Evolutionary conservation across 805 yeast species (phyloP), one percentile per base, ranked within the genome.

Genomic region (Wickerhamiella alocasiicola): DNA sequence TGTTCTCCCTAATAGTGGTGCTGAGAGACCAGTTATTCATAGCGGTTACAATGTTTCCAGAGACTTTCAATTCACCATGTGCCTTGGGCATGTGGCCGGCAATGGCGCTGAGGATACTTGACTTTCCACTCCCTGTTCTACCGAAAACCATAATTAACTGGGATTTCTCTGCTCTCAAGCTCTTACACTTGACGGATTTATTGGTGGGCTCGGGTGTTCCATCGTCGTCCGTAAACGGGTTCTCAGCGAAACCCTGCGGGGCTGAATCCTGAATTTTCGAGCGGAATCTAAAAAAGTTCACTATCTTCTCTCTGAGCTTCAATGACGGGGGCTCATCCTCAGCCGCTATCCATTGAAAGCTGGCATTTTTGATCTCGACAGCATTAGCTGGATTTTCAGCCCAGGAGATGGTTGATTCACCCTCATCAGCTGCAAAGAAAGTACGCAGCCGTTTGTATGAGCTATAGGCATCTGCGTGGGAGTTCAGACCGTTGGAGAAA

Each of bases 131-230:
- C 2, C 94, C 94, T 51, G 83, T 80, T 1, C 77, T 60, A 12
- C 95, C 95, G 0, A 88, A 79, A 20, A 81, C 68, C 45, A 80
- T 79, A 5, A 83, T 61, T 37, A 85, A 72, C 53, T 82, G 93
- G 9, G 7, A 7, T 11, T 23, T 23, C 26, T 7, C 7, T 23
- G 11, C 26, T 23, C 11, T 23, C 7, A 23, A 7, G 11, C 11
- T 11, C 11, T 23, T 7, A 23, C 26, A 23, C 7, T 7, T 7
- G 26, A 23, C 11, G 7, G 26, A 7, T 7, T 7, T 7, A 23
- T 7, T 11, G 9, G 26, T 23, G 9, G 26, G 11, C 7, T 23
- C 26, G n/a, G n/a, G n/a, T 23, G 26, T 23, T 7, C 9, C 26
- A 23, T 23, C 26, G 9, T 7, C 26, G 7, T 23, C 9, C 26